Evolutionary conservation across 2,329 filamentous ascomycete genomes (phyloP).

Genomic region (Zymoseptoria tritici): DNA sequence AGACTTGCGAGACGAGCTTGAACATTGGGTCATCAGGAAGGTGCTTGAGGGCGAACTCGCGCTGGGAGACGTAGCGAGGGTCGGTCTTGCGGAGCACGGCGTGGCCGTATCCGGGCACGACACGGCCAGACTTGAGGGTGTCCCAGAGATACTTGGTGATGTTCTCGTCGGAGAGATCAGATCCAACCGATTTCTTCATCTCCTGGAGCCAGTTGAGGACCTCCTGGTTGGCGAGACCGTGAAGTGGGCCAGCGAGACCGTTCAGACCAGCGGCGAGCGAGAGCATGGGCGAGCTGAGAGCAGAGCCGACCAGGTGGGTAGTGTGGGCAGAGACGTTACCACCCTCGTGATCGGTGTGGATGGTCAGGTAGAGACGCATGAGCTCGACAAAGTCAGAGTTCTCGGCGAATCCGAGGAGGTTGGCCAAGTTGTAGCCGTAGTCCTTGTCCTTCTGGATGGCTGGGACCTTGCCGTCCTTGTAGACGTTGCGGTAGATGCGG

Average conservation of each 20-base stretch:
- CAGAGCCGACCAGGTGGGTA: conserved; percentile 90
- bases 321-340: conserved; percentile 95
- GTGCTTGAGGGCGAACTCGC: conserved; percentile 89
- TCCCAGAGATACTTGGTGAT: conserved; percentile 87
- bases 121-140: conserved; percentile 86
- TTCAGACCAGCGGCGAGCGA: conserved; percentile 94
- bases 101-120: conserved; percentile 92
- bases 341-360: conserved; percentile 98
- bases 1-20: conserved; percentile 89
- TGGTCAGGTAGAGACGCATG: conserved; percentile 97
- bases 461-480: conserved; percentile 99
- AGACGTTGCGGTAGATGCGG: conserved; percentile 99
- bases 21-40: conserved; percentile 86
- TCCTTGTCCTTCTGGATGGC: conserved; percentile 98
- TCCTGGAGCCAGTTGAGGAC: conserved; percentile 94
- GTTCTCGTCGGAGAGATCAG: conserved; percentile 68
- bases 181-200: conserved; percentile 85
- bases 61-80: conserved; percentile 89
- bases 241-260: conserved; percentile 87
- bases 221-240: conserved; percentile 91
- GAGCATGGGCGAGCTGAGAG: conserved; percentile 88
- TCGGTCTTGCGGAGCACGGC: conserved; percentile 95
- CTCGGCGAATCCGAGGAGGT: conserved; percentile 93
- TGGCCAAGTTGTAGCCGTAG: conserved; percentile 98
- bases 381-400: conserved; percentile 98